These are phyloP conservation scores for Penicillium sp. DNA, from an alignment of 2,329 filamentous ascomycete genomes.

Conservation along the genomic window DNA sequence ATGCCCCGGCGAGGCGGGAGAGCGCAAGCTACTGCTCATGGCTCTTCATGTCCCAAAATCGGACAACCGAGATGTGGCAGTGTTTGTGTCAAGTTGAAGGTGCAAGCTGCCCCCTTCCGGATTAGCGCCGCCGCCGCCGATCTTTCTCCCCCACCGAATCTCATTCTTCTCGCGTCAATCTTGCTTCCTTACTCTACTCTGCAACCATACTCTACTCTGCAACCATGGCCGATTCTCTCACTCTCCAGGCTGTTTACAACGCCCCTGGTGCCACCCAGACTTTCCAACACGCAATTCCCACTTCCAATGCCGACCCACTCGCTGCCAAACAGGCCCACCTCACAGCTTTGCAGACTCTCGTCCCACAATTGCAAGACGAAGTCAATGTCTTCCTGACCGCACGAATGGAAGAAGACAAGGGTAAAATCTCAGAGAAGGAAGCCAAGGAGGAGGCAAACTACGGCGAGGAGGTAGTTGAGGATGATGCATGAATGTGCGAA, in stretches of 20 bases:
- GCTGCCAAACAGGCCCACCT: constrained; percentile 55
- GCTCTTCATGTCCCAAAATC: not conserved
- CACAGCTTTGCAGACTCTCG: constrained; percentile 48
- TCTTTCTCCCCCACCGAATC: constrained; percentile 1
- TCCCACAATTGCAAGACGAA: constrained; percentile 54
- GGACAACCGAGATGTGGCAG: not conserved
- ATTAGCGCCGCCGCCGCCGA: constrained; percentile 14
- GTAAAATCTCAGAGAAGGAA: constrained; percentile 39
- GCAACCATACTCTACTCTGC: not conserved
- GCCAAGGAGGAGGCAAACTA: constrained; percentile 62
- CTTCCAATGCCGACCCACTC: constrained; percentile 20
- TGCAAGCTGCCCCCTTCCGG: constrained; percentile 11
- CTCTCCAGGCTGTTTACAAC: constrained; percentile 29
- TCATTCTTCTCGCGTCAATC: not conserved
- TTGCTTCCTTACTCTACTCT: not conserved
- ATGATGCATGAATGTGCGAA: constrained; percentile 51
- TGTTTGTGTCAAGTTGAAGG: constrained; percentile 4
- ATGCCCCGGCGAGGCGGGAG: constrained; percentile 19
- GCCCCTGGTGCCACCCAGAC: constrained; percentile 30
- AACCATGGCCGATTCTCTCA: constrained; percentile 8
- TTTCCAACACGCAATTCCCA: constrained; percentile 33
- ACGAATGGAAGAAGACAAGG: constrained; percentile 62
- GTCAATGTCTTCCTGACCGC: constrained; percentile 60
- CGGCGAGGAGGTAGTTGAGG: constrained; percentile 74
- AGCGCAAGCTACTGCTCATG: constrained; percentile 20